phyloP scores from a whole-genome alignment of 208 protist genomes.

The Trypanosoma lewisi region DNA sequence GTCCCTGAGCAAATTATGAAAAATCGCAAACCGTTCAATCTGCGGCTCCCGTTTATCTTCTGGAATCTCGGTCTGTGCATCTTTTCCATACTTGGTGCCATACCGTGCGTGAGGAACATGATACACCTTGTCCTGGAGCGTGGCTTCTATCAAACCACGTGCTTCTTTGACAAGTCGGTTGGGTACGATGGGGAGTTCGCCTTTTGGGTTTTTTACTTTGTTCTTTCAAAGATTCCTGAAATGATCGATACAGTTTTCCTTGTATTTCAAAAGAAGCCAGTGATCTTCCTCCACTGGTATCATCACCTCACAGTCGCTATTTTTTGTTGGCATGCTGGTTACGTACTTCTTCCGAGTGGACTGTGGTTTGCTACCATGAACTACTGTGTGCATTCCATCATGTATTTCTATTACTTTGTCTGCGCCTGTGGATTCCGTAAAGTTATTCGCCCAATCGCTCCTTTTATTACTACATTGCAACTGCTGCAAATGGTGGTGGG shows the following conservation, averaged over 20 bases:
- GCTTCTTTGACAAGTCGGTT: constrained; percentile 42
- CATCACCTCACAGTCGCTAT: constrained; percentile 93
- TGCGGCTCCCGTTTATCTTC: constrained; percentile 38
- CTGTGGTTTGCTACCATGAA: constrained; percentile 92
- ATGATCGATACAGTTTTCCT: constrained; percentile 86
- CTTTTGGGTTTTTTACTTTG: constrained; percentile 67
- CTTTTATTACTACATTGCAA: constrained; percentile 85
- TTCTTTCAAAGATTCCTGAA: constrained; percentile 86
- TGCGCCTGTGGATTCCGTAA: constrained; percentile 56
- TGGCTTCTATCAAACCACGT: constrained; percentile 54
- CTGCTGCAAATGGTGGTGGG: constrained; percentile 93
- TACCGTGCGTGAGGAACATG: constrained; percentile 44
- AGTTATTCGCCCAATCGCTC: constrained; percentile 69
- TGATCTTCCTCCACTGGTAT: constrained; percentile 91
- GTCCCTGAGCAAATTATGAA: constrained; percentile 69
- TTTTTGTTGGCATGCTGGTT: constrained; percentile 90
- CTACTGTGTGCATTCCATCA: constrained; percentile 92
- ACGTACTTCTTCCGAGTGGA: constrained; percentile 41
- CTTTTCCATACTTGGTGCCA: constrained; percentile 68
- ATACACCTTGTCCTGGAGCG: constrained; percentile 11
- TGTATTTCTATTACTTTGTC: constrained; percentile 95
- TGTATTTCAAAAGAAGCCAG: constrained; percentile 79
- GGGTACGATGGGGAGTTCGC: constrained; percentile 61
- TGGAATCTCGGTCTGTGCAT: constrained; percentile 81
- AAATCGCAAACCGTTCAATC: constrained; percentile 47